Base-by-base conservation (phyloP, 768 basidiomycete species). In the Suillus clintonianus region DNA sequence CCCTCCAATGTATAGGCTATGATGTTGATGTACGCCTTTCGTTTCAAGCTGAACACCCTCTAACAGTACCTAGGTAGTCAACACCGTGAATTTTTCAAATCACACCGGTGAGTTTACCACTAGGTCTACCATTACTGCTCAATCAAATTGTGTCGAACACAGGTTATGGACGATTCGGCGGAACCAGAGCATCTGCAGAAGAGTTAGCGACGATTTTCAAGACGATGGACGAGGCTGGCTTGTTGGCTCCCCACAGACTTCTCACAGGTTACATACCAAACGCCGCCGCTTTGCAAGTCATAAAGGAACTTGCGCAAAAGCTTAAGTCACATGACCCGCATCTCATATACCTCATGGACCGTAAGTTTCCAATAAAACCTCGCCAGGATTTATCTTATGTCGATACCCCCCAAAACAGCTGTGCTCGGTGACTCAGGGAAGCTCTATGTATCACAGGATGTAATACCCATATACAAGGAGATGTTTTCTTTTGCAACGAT, bases 81-180 rank as follows among this genome's bases (percentile, higher is more conserved):
- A 95, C 72, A 94, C 94, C 1, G 96, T 98, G 42, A 92, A 97
- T 70, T 98, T 92, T 74, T 93, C 93, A 9, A 99, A 99, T 69
- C 97, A 99, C 74, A 84, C 94, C 7, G 95, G 94, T 92, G 61
- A 61, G 82, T 69, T 5, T 24, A 24, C 41, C 17, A 4, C 32
- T 13, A 19, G 19, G 9, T 4, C 14, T 36, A 45, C 24, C 19
- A 27, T 57, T 6, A 57, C 37, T 37, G 17, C 55, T 1, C 19
- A 32, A 5, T 24, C 17, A 37, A 39, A 5, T 22, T 14, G 41
- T 32, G 34, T 61, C 19, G 0, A 24, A 41, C 32, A 24, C 67
- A 97, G 95, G 94, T 8, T 98, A 98, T 79, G 88, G 89, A 17
- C 85, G 86, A 47, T 85, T 85, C 54, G 90, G 91, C 39, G 97